Evolutionary conservation across 805 yeast genomes (phyloP).

Genomic region (Cyberlindnera japonica): DNA sequence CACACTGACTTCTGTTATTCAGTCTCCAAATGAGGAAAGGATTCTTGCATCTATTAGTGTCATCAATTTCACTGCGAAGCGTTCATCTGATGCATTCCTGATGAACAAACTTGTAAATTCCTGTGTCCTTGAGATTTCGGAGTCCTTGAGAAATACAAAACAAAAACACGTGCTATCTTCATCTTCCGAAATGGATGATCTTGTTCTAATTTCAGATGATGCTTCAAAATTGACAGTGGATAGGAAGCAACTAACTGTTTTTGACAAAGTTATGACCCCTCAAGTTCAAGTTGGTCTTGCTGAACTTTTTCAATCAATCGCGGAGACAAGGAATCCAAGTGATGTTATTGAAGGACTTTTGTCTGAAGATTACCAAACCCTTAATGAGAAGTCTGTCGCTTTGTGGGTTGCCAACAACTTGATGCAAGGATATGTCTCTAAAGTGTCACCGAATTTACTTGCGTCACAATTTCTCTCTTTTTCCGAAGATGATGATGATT

Average conservation of each 20-base stretch:
- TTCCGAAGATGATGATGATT: slow-evolving; percentile 25
- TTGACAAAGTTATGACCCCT: slow-evolving; percentile 23
- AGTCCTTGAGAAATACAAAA: slow-evolving; percentile 14
- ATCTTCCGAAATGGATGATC: slow-evolving; percentile 11
- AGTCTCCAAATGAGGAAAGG: slow-evolving; percentile 26
- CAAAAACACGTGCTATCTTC: slow-evolving; percentile 9
- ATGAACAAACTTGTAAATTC: slow-evolving; percentile 17
- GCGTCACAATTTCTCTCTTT: slow-evolving; percentile 29
- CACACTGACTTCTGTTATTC: slow-evolving; percentile 20
- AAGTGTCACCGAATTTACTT: slow-evolving; percentile 11
- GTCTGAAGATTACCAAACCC: slow-evolving; percentile 14
- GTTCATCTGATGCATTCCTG: slow-evolving; percentile 11
- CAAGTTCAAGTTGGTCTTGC: slow-evolving; percentile 21
- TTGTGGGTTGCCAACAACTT: slow-evolving; percentile 40
- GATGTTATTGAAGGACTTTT: slow-evolving; percentile 22
- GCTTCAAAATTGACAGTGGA: slow-evolving; percentile 1
- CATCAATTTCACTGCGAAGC: slow-evolving; percentile 17
- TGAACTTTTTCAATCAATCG: slow-evolving; percentile 22
- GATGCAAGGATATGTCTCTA: slow-evolving; percentile 24
- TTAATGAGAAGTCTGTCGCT: slow-evolving; percentile 25
- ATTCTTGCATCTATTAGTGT: slow-evolving; percentile 19
- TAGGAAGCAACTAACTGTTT: slow-evolving; percentile 16
- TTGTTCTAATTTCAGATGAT: slow-evolving; percentile 23
- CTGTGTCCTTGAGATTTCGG: slow-evolving; percentile 22
- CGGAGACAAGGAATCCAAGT: slow-evolving; percentile 17